phyloP scores from a whole-genome alignment of 805 yeast genomes.

The Sugiyamaella valdiviana region DNA sequence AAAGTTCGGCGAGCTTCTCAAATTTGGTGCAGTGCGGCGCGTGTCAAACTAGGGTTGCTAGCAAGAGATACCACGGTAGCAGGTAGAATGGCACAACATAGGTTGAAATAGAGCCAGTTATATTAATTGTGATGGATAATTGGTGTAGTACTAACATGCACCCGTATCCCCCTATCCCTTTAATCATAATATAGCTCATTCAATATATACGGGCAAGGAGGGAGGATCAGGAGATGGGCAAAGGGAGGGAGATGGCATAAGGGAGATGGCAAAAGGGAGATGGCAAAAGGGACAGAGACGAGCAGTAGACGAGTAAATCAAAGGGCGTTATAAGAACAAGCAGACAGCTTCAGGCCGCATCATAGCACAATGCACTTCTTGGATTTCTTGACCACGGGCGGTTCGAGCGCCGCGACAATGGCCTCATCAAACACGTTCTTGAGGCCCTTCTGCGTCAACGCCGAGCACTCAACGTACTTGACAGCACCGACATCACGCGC shows the following conservation, averaged over 20 bases:
- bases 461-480: constrained; percentile 96
- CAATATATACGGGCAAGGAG: neutral
- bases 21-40: too few species aligned
- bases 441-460: constrained; percentile 92
- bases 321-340: neutral
- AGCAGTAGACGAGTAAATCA: neutral
- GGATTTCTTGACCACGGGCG: constrained; percentile 82
- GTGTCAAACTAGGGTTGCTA: too few species aligned
- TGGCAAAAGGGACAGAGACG: neutral
- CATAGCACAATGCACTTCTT: constrained; percentile 75
- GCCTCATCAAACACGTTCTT: constrained; percentile 99
- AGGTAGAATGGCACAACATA: too few species aligned
- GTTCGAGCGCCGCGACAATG: constrained; percentile 95
- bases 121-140: too few species aligned
- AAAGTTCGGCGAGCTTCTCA: neutral
- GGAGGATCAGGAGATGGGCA: neutral
- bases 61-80: too few species aligned
- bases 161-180: too few species aligned
- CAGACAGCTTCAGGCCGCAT: constrained; percentile 11
- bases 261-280: neutral
- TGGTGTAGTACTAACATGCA: too few species aligned
- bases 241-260: neutral
- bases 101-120: too few species aligned
- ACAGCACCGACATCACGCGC: constrained; percentile 94
- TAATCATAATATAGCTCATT: neutral